Conservation (phyloP, 2,329 filamentous ascomycete species). For the Penicillium sp. region DNA sequence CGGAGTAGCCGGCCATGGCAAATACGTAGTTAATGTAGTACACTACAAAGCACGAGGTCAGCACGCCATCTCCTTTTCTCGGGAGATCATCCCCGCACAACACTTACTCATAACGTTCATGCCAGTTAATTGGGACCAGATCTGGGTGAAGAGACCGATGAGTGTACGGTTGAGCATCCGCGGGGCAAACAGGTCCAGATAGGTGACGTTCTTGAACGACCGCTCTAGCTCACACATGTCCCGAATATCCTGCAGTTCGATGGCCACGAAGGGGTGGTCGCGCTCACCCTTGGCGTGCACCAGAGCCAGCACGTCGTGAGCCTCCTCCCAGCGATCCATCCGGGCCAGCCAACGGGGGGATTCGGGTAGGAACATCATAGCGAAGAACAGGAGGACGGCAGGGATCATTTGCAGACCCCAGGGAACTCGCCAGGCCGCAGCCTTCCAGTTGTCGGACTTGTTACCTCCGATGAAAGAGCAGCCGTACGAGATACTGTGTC, state of each 20-base stretch:
- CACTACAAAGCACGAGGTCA: too few relatives aligned
- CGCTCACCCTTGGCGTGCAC: constrained; percentile 64
- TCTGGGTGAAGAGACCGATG: constrained; percentile 68
- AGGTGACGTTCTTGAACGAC: constrained; percentile 65
- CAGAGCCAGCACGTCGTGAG: constrained; percentile 48
- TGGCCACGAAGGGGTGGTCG: constrained; percentile 62
- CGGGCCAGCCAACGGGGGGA: constrained; percentile 63
- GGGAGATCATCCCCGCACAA: too few relatives aligned
- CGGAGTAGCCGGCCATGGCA: too few relatives aligned
- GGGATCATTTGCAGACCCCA: constrained; percentile 64
- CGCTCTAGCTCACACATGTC: constrained; percentile 70
- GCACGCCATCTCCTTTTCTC: too few relatives aligned
- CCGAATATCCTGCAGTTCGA: constrained; percentile 68
- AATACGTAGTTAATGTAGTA: too few relatives aligned
- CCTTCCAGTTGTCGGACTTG: constrained; percentile 46
- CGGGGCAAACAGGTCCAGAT: constrained; percentile 68
- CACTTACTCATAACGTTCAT: too few relatives aligned
- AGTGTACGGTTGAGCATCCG: constrained; percentile 68
- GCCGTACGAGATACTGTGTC: constrained; percentile 32
- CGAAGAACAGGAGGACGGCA: constrained; percentile 55
- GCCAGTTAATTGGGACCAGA: constrained; percentile 60
- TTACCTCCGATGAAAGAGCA: constrained; percentile 52
- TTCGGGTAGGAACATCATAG: constrained; percentile 53
- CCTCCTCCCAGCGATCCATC: constrained; percentile 58
- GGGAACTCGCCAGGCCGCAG: constrained; percentile 60